Evolutionary conservation across 371 early-diverging fungal genomes (phyloP).

Genomic region (Mucor circinelloides): DNA sequence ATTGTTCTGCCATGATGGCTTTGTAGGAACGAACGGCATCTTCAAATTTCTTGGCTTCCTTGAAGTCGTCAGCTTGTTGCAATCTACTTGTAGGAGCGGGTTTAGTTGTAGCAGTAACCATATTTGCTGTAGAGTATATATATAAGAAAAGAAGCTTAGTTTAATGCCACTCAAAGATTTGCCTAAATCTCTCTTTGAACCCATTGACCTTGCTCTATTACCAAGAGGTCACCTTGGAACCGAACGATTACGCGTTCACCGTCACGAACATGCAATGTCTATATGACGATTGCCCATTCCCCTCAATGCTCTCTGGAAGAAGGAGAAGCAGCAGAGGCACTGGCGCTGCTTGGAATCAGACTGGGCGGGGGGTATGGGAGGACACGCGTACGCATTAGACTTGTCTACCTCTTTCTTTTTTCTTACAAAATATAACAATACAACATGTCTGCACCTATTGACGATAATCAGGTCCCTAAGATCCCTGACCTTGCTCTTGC

Average conservation of each 20-base stretch:
- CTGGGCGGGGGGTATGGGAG: background rate
- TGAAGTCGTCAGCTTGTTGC: slow-evolving; percentile 52
- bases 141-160: background rate
- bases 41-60: slow-evolving; percentile 51
- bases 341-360: background rate
- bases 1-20: slow-evolving; percentile 47
- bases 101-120: slow-evolving; percentile 17
- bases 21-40: slow-evolving; percentile 59
- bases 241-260: slow-evolving; percentile 29
- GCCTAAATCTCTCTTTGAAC: background rate
- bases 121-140: background rate
- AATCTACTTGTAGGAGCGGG: slow-evolving; percentile 36
- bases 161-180: background rate
- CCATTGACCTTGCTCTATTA: background rate
- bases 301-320: background rate
- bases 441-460: slow-evolving; percentile 25
- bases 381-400: slow-evolving; percentile 9
- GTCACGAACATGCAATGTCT: slow-evolving; percentile 12
- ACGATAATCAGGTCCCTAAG: slow-evolving; percentile 66
- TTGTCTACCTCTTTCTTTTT: slow-evolving; percentile 6
- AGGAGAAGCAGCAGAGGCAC: background rate
- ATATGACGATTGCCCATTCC: background rate
- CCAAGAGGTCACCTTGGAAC: background rate
- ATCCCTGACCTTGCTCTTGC: slow-evolving; percentile 79
- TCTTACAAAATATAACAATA: background rate